Evolutionary conservation across 495 filamentous ascomycete genomes (phyloP), one percentile per base, ranked within the genome.

Genomic region (Penicillium turbatum): DNA sequence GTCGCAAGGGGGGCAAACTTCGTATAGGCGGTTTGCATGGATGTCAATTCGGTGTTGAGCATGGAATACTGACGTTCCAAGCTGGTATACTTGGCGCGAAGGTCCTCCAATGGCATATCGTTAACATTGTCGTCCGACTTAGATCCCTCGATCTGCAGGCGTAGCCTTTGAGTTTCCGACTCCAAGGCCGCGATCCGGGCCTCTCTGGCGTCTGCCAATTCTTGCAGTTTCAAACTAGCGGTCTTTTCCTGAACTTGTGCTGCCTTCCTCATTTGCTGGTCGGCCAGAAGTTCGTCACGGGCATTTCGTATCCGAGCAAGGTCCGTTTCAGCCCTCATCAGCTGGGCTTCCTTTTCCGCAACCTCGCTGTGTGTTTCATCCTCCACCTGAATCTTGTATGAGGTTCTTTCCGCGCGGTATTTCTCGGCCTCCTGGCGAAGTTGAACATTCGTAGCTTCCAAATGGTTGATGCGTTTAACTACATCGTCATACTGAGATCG

Each of bases 401-500:
- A 79, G 12, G 89, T 91, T 35, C 93, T 73, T 70, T 97, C 93
- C 2, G 87, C 83, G 51, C 92, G 88, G 47, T 88, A 73, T 62
- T 88, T 93, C 66, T 90, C 84, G 1, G 87, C 86, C 57, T 93
- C 89, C 65, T 96, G 88, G 10, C 86, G 84, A 26, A 97, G 74
- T 57, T 91, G 84, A 40, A 86, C 84, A 63, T 96, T 95, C 13
- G 84, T 86, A 11, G 91, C 90, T 69, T 97, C 91, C 6, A 97
- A 71, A 62, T 95, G 82, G 65, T 97, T 97, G 66, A 96, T 82
- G 8, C 90, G 84, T 62, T 87, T 89, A 48, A 96, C 88, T 15
- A 95, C 82, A 65, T 97, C 95, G 54, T 97, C 92, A 60, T 95
- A 86, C 59, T 95, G 89, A 26, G 81, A 82, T 70, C 90, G 95